A percentile compares a stretch with the other conserved stretches of the same genome.
phyloP scores from a whole-genome alignment of 768 basidiomycete species.

The Lactarius pseudohatsudake region DNA sequence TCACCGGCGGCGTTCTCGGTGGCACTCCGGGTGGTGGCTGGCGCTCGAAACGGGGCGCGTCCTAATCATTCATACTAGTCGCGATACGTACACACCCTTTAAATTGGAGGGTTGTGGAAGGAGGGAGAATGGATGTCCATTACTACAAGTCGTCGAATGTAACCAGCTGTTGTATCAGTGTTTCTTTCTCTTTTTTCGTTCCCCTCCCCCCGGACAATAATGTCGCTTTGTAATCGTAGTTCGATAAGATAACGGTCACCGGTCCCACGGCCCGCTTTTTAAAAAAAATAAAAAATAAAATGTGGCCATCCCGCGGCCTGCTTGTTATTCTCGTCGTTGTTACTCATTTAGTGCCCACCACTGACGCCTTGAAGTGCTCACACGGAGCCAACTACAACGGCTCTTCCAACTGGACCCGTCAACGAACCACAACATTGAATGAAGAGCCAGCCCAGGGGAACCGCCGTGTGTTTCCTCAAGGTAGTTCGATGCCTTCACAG shows the following conservation, averaged over 20 bases:
- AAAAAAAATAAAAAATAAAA: too few species aligned
- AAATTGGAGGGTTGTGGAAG: not conserved
- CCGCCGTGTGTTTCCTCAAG: too few species aligned
- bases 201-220: not conserved
- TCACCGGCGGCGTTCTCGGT: constrained; percentile 36
- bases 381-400: too few species aligned
- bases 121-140: not conserved
- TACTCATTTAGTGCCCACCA: too few species aligned
- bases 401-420: too few species aligned
- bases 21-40: constrained; percentile 7
- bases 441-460: too few species aligned
- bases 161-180: constrained; percentile 18
- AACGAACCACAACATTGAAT: too few species aligned
- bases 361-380: too few species aligned
- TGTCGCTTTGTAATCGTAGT: constrained; percentile 1
- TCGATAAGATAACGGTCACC: not conserved
- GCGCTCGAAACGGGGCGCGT: constrained; percentile 19
- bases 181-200: not conserved
- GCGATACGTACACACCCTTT: not conserved
- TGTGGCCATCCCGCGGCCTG: too few species aligned
- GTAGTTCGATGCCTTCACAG: too few species aligned
- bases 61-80: constrained; percentile 3
- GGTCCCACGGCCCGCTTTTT: not conserved
- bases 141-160: constrained; percentile 8
- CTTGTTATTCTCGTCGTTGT: too few species aligned